Base-by-base conservation (phyloP, 495 filamentous ascomycete species). In the Talaromyces proteolyticus region DNA sequence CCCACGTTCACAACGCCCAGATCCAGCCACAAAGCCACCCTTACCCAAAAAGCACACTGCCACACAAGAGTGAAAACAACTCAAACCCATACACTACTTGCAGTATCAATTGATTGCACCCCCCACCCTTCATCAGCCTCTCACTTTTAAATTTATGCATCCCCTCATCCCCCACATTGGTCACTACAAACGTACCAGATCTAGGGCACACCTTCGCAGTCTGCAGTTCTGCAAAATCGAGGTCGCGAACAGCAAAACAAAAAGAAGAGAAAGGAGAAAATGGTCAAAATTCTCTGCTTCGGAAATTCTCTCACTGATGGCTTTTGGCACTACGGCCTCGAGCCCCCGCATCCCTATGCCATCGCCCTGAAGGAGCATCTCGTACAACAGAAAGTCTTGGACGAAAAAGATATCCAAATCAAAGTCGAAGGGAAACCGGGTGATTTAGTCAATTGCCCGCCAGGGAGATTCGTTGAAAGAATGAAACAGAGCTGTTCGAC, bases 231-330 rank as follows among this genome's bases (percentile, higher is more conserved):
- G n/a, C n/a, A n/a, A n/a, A n/a, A n/a, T n/a, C n/a, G n/a, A n/a
- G n/a, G n/a, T n/a, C n/a, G n/a, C n/a, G n/a, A n/a, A 34, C 14
- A 34, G 8, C 29, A 34, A 10, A 34, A 8, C 4, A 34, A 34
- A 34, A 2, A 2, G 14, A 34, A 34, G 25, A 12, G 25, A 29
- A 29, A n/a, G n/a, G 25, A 34, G 14, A 34, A 14, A 14, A 34
- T 34, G 11, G 36, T 51, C 24, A 29, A 44, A 16, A 74, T 86
- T 34, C 72, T 86, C 20, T 84, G 81, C 66, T 82, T 86, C 57
- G 83, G 83, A 60, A 69, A 84, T 63, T 82, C 78, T 38, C 73
- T 86, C 20, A 85, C 81, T 8, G 66, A 66, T 11, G 83, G 83
- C 22, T 83, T 68, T 64, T 65, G 74, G 18, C 36, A 50, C 29